Evolutionary conservation across 768 basidiomycete genomes (phyloP).

Genomic region (Mycena capillaripes): DNA sequence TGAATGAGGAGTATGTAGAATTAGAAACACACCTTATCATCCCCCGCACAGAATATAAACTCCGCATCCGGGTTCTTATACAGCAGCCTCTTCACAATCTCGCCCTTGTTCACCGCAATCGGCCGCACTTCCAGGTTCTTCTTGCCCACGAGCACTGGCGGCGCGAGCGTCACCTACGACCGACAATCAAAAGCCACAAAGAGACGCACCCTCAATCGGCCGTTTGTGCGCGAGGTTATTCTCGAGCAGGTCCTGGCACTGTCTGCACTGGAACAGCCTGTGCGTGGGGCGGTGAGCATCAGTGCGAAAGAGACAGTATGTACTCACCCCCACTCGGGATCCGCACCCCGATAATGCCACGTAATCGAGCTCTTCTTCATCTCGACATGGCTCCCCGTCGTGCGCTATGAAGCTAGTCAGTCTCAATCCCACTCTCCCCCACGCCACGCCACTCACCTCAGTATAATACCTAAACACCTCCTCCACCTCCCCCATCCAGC

Average conservation of each 20-base stretch:
- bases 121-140: conserved; percentile 99
- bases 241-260: conserved; percentile 96
- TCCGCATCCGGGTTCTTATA: conserved; percentile 95
- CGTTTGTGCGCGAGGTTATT: conserved; percentile 93
- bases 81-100: conserved; percentile 95
- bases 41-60: conserved; percentile 97
- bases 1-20: background rate
- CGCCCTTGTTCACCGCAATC: conserved; percentile 97
- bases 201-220: conserved; percentile 86
- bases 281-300: background rate
- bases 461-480: conserved; percentile 98
- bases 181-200: background rate
- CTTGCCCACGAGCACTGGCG: conserved; percentile 91
- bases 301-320: conserved; percentile 3
- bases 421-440: background rate
- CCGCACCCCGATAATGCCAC: conserved; percentile 95
- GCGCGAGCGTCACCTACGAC: background rate
- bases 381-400: conserved; percentile 96
- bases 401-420: conserved; percentile 65
- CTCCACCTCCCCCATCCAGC: conserved; percentile 95
- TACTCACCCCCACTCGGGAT: conserved; percentile 96
- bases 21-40: conserved; percentile 82
- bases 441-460: conserved; percentile 66
- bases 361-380: conserved; percentile 98
- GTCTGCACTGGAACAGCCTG: conserved; percentile 93